Percentiles rank a stretch among this genome's conserved stretches.
Evolutionary conservation across 2,329 filamentous ascomycete species (phyloP).

Genomic region (Aspergillus luchuensis): DNA sequence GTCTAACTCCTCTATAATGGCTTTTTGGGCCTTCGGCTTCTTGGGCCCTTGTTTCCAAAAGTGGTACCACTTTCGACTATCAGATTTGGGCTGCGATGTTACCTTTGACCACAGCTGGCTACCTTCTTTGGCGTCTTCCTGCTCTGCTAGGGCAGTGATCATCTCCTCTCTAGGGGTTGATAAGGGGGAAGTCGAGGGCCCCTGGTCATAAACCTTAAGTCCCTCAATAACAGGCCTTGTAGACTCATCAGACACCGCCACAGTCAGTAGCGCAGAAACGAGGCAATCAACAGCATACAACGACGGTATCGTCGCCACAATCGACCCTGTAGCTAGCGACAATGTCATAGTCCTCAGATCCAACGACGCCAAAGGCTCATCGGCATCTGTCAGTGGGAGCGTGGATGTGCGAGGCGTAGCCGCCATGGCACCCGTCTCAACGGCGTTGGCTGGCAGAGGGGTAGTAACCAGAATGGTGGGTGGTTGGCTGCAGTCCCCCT

Average conservation of each 20-base stretch:
- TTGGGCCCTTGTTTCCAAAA: slow-evolving; percentile 21
- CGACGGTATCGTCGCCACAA: slow-evolving; percentile 46
- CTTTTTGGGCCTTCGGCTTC: slow-evolving; percentile 23
- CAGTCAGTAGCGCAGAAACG: slow-evolving; percentile 48
- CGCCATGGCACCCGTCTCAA: slow-evolving; percentile 36
- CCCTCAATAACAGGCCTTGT: slow-evolving; percentile 43
- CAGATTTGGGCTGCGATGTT: slow-evolving; percentile 25
- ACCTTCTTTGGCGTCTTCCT: slow-evolving; percentile 45
- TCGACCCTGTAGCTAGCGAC: slow-evolving; percentile 43
- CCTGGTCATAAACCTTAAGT: slow-evolving; percentile 35
- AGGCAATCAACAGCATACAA: slow-evolving; percentile 53
- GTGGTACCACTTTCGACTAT: slow-evolving; percentile 19
- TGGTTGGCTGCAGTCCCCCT: slow-evolving; percentile 22
- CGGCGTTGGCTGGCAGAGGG: slow-evolving; percentile 38
- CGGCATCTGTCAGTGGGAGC: slow-evolving; percentile 41
- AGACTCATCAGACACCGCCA: slow-evolving; percentile 47
- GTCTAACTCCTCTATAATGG: slow-evolving; percentile 48
- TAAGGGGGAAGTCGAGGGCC: slow-evolving; percentile 6
- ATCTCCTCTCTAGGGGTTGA: slow-evolving; percentile 32
- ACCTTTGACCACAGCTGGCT: slow-evolving; percentile 39
- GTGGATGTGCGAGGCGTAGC: slow-evolving; percentile 42
- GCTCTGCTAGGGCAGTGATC: slow-evolving; percentile 44
- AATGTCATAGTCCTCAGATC: slow-evolving; percentile 47
- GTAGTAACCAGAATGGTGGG: slow-evolving; percentile 44
- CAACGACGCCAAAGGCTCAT: slow-evolving; percentile 45